phyloP scores from a whole-genome alignment of 495 filamentous ascomycete species.

The Aspergillus saccharolyticus region DNA sequence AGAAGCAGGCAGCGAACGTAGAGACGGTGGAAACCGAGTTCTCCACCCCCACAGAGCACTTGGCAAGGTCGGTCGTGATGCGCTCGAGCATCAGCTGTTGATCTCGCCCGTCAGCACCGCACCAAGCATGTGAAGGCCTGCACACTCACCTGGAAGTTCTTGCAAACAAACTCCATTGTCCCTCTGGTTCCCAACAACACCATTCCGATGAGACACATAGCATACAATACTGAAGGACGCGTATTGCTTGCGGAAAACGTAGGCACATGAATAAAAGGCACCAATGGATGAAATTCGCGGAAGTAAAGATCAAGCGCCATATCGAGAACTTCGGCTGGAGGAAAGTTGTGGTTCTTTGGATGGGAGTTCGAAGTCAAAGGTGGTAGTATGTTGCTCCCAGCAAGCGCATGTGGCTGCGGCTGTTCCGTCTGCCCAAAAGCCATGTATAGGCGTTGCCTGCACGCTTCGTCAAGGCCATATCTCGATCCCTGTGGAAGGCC shows the following conservation, averaged over 20 bases:
- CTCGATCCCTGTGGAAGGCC: slow-evolving; percentile 34
- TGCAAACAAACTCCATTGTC: slow-evolving; percentile 42
- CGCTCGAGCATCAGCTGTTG: slow-evolving; percentile 37
- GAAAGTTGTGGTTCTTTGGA: slow-evolving; percentile 33
- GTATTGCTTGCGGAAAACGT: slow-evolving; percentile 47
- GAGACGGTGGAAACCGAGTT: slow-evolving; percentile 36
- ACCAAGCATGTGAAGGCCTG: neutral
- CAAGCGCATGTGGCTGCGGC: slow-evolving; percentile 22
- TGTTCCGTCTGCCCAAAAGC: slow-evolving; percentile 26
- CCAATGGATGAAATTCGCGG: slow-evolving; percentile 44
- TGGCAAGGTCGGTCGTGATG: slow-evolving; percentile 37
- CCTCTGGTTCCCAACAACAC: slow-evolving; percentile 47
- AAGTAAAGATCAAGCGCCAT: slow-evolving; percentile 53
- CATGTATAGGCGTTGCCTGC: slow-evolving; percentile 38
- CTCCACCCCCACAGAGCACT: slow-evolving; percentile 34
- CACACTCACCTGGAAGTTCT: slow-evolving; percentile 39
- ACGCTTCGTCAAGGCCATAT: slow-evolving; percentile 47
- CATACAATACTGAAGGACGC: slow-evolving; percentile 36
- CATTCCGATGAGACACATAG: slow-evolving; percentile 51
- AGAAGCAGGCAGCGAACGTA: slow-evolving; percentile 42
- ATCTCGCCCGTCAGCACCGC: slow-evolving; percentile 9
- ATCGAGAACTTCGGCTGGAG: slow-evolving; percentile 50
- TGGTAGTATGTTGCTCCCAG: slow-evolving; percentile 24
- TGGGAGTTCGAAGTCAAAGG: slow-evolving; percentile 18
- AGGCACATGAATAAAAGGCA: slow-evolving; percentile 49